These are phyloP conservation scores for Globisporangium rhizosaccharum DNA, from an alignment of 352 stramenopile species.

Conservation along the genomic window DNA sequence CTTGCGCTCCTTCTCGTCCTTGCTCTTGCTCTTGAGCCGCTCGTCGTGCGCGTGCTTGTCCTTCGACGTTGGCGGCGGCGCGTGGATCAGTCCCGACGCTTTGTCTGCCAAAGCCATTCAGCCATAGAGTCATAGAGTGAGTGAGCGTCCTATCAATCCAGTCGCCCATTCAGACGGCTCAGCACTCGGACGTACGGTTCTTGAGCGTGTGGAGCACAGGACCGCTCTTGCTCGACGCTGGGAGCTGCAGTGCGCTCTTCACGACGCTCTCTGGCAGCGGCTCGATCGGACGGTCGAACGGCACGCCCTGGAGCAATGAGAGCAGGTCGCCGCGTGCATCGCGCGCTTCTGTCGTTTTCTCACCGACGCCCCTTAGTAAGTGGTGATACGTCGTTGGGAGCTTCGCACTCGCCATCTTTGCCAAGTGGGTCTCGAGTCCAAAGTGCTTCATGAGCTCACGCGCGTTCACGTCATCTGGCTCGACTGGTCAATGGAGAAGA, in stretches of 20 bases:
- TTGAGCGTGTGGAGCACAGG: constrained; percentile 43
- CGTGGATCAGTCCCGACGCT: constrained; percentile 55
- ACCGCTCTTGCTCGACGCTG: constrained; percentile 48
- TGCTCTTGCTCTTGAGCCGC: constrained; percentile 42
- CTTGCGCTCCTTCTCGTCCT: constrained; percentile 69
- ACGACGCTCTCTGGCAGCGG: constrained; percentile 62
- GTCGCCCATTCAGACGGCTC: neutral
- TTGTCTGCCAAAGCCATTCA: constrained; percentile 17
- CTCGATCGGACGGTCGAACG: constrained; percentile 78
- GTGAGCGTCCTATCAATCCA: neutral
- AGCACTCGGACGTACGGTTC: constrained; percentile 19
- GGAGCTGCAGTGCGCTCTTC: constrained; percentile 66
- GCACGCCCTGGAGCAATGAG: constrained; percentile 55
- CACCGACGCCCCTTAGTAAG: constrained; percentile 60
- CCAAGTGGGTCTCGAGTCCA: constrained; percentile 51
- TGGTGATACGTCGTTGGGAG: constrained; percentile 71
- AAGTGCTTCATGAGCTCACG: constrained; percentile 59
- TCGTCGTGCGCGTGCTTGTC: constrained; percentile 36
- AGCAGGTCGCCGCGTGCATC: constrained; percentile 57
- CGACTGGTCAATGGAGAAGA: constrained; percentile 27
- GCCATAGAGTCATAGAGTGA: neutral
- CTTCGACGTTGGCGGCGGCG: constrained; percentile 36
- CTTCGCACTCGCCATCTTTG: constrained; percentile 52
- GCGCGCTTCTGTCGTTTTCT: constrained; percentile 22
- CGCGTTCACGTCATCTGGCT: constrained; percentile 54